A percentile compares a stretch with the other conserved stretches of the same genome.
Conservation (phyloP, 164 flowering plant genomes). For the Liquidambar formosana region DNA sequence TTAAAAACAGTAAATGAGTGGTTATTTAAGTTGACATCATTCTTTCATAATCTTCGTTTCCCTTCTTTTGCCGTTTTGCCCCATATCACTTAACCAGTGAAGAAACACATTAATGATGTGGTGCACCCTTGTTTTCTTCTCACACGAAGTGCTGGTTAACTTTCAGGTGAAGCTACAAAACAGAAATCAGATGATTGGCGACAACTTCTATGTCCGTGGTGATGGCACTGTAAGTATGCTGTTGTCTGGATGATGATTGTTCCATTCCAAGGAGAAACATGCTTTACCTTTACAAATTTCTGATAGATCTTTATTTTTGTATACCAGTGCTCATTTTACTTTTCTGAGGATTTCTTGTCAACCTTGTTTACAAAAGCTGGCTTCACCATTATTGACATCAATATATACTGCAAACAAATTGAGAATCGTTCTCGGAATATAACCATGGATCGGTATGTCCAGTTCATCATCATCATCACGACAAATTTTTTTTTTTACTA, state of each 20-base stretch:
- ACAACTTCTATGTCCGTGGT: constrained; percentile 48
- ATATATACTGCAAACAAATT: constrained; percentile 41
- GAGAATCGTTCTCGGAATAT: constrained; percentile 42
- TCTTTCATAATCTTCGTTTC: too few relatives aligned
- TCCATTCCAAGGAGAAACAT: background rate
- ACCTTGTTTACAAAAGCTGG: constrained; percentile 41
- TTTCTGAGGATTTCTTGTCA: constrained; percentile 41
- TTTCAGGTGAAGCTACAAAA: constrained; percentile 38
- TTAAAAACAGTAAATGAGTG: too few relatives aligned
- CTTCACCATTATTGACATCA: constrained; percentile 25
- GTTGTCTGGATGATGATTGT: background rate
- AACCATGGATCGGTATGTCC: constrained; percentile 39
- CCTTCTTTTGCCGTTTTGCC: background rate
- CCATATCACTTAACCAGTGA: background rate
- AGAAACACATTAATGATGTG: background rate
- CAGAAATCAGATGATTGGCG: constrained; percentile 40
- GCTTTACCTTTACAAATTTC: background rate
- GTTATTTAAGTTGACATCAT: too few relatives aligned
- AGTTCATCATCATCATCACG: background rate
- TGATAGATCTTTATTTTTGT: constrained; percentile 6
- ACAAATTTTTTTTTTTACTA: background rate
- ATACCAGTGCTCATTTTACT: constrained; percentile 46
- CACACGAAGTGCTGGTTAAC: background rate
- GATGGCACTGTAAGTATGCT: constrained; percentile 55
- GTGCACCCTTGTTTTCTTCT: background rate